phyloP scores from a whole-genome alignment of 805 yeast genomes.

The Citeromyces matritensis region DNA sequence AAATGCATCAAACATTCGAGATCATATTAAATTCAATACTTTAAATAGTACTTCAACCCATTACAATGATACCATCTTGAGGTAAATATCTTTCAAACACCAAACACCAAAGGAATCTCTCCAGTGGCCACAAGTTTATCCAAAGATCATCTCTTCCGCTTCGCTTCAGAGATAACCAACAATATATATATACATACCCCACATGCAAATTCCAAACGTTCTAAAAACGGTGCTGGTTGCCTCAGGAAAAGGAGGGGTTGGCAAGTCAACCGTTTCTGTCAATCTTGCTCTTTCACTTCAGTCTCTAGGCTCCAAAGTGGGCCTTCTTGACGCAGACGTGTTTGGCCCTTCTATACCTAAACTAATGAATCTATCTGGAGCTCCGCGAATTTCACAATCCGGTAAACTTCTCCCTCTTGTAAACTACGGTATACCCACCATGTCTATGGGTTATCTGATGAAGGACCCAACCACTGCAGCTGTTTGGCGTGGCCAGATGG shows the following conservation, averaged over 20 bases:
- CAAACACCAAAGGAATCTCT: too few species aligned
- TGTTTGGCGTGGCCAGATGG: constrained; percentile 81
- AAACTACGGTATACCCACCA: constrained; percentile 66
- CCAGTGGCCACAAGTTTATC: too few species aligned
- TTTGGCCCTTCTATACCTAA: constrained; percentile 80
- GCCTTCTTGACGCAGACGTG: constrained; percentile 66
- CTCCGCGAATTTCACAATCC: constrained; percentile 36
- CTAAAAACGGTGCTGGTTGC: constrained; percentile 48
- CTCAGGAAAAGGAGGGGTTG: constrained; percentile 75
- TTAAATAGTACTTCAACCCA: too few species aligned
- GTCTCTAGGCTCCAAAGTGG: constrained; percentile 37
- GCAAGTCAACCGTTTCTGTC: constrained; percentile 61
- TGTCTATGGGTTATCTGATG: constrained; percentile 83
- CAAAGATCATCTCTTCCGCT: too few species aligned
- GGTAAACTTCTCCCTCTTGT: constrained; percentile 52
- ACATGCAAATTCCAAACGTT: constrained; percentile 37
- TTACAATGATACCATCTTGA: too few species aligned
- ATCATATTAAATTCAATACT: too few species aligned
- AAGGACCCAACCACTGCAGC: constrained; percentile 51
- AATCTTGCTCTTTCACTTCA: constrained; percentile 55
- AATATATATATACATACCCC: too few species aligned
- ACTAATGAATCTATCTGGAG: constrained; percentile 52
- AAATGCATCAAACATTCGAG: too few species aligned
- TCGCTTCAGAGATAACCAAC: too few species aligned
- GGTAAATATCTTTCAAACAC: too few species aligned